phyloP scores from a whole-genome alignment of 305 asterid species.

The Fraxinus sp. region DNA sequence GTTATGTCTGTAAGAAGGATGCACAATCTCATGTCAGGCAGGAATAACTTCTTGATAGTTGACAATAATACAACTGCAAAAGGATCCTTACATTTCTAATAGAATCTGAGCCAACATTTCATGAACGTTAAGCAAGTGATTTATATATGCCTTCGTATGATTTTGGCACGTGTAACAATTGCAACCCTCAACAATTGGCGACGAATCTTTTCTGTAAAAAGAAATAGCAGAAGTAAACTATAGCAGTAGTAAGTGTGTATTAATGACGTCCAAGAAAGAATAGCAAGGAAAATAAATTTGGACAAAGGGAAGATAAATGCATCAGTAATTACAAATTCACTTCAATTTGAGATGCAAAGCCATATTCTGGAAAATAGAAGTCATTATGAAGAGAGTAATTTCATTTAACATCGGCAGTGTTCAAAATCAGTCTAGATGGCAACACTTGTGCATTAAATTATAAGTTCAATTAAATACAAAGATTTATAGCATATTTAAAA shows the following conservation, averaged over 20 bases:
- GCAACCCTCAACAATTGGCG: slow-evolving; percentile 63
- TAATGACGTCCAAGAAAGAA: neutral
- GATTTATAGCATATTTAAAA: too few relatives aligned
- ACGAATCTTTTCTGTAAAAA: slow-evolving; percentile 65
- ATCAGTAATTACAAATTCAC: neutral
- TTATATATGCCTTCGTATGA: slow-evolving; percentile 84
- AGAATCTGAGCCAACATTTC: slow-evolving; percentile 93
- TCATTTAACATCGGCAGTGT: neutral
- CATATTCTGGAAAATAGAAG: neutral
- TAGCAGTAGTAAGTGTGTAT: neutral
- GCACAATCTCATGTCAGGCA: slow-evolving; percentile 8
- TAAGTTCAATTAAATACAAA: too few relatives aligned
- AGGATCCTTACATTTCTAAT: slow-evolving; percentile 63
- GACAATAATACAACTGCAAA: slow-evolving; percentile 4
- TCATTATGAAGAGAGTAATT: neutral
- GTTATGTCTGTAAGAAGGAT: slow-evolving; percentile 62
- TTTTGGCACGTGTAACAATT: slow-evolving; percentile 78
- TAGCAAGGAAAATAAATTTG: neutral
- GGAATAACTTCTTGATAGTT: slow-evolving; percentile 7
- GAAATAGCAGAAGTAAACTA: neutral
- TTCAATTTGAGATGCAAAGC: neutral
- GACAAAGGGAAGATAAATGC: neutral
- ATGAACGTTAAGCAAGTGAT: slow-evolving; percentile 84
- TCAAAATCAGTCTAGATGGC: neutral
- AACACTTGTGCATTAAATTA: neutral